Conservation (phyloP, 139 green algal species). For the Volvox reticuliferus region DNA sequence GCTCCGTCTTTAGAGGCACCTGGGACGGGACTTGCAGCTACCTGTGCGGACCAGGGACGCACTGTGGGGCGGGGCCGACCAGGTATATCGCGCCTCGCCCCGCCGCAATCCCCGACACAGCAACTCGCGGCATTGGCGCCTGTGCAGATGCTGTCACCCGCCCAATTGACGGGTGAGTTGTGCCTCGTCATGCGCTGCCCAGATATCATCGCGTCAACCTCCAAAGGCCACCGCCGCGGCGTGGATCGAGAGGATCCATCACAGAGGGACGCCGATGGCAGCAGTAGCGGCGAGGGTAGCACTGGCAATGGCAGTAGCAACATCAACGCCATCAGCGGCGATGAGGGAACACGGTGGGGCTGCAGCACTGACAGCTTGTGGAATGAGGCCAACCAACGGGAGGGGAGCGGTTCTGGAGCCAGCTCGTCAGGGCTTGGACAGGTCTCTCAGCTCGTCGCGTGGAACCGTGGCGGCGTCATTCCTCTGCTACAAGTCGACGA, state of each 20-base stretch:
- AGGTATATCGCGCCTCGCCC: background rate
- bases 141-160: background rate
- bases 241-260: background rate
- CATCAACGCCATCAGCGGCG: background rate
- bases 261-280: background rate
- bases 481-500: conserved; percentile 16
- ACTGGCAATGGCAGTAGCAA: too few relatives aligned
- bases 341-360: background rate
- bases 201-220: background rate
- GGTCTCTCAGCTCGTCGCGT: conserved; percentile 38
- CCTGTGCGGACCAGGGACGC: background rate
- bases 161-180: background rate
- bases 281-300: background rate
- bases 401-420: background rate
- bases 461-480: conserved; percentile 2
- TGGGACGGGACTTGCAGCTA: background rate
- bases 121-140: background rate
- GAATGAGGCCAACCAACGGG: background rate
- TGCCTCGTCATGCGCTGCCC: background rate
- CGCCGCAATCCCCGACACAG: background rate
- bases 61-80: too few relatives aligned
- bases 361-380: too few relatives aligned
- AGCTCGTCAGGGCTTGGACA: background rate
- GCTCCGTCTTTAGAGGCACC: background rate
- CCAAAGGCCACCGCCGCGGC: background rate